Evolutionary conservation across 306 rosid genomes (phyloP).

Genomic region (Quercus ilex): DNA sequence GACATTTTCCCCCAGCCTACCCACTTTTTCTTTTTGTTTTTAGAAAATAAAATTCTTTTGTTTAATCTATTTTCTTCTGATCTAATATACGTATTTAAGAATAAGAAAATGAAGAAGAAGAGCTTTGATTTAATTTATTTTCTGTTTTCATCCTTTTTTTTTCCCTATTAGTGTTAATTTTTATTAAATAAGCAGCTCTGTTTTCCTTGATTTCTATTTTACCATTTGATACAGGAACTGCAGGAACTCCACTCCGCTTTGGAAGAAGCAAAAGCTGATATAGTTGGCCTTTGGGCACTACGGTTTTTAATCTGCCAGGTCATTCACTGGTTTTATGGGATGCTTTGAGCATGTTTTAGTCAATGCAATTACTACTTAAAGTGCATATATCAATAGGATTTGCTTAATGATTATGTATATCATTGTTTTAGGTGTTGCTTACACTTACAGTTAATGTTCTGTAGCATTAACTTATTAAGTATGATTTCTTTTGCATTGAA

Average conservation of each 20-base stretch:
- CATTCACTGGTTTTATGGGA: conserved; percentile 6
- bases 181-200: background rate
- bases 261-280: conserved; percentile 98
- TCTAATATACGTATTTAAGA: too few species aligned
- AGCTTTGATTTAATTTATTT: background rate
- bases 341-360: background rate
- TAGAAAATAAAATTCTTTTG: background rate
- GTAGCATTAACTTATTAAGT: background rate
- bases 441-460: background rate
- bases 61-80: background rate
- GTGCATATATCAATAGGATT: too few species aligned
- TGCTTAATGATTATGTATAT: background rate
- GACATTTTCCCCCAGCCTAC: background rate
- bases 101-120: background rate
- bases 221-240: conserved; percentile 64
- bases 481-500: background rate
- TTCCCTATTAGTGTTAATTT: background rate
- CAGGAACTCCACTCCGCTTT: conserved; percentile 91
- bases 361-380: background rate
- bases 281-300: conserved; percentile 96
- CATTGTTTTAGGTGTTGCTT: background rate
- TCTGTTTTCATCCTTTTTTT: background rate
- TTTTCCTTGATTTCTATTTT: background rate
- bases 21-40: too few species aligned
- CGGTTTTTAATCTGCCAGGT: conserved; percentile 73